Evolutionary conservation across 2,329 filamentous ascomycete genomes (phyloP), one percentile per base, ranked within the genome.

Genomic region (Claviceps fusiformis): DNA sequence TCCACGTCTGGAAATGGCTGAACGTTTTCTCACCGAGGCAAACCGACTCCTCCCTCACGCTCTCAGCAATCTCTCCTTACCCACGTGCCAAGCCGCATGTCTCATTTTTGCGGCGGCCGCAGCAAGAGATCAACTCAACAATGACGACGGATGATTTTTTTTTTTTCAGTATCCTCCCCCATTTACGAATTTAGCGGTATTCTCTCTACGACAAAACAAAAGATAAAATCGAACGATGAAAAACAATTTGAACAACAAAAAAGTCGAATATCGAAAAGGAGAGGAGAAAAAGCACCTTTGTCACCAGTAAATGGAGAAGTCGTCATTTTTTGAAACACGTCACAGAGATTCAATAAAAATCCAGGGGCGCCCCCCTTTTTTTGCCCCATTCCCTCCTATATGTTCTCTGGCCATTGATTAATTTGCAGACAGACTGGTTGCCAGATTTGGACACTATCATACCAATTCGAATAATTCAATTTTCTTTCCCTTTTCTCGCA

Each of bases 41-140:
- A 53, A 55, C 17, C 19, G 54, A 33, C 41, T 55, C 5, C 44
- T 55, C 4, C 54, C 50, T n/a, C 31, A 29, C 37, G 54, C 53
- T 13, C 39, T 46, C 5, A 15, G 37, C 24, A 52, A 41, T 11
- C 7, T 47, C 24, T 50, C 50, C 8, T 33, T 55, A 1, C 35
- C 54, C 27, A 39, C 45, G 4, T 47, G 50, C 27, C 54, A 55
- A 50, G 54, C 54, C 6, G 29, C 48, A 35, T 55, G 54, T 33
- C 37, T 55, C n/a, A 53, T 55, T 15, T 55, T 49, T 27, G 54
- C 54, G 27, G 50, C 54, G 27, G 45, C 29, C 27, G 45, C 54
- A 5, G 54, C 54, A n/a, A 55, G 37, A 37, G 54, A 53, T 29
- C 54, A 55, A 24, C 27, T 53, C 43, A 52, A 53, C 10, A 45